Conservation (phyloP, 495 filamentous ascomycete genomes). For the Beverwykella pulmonaria region DNA sequence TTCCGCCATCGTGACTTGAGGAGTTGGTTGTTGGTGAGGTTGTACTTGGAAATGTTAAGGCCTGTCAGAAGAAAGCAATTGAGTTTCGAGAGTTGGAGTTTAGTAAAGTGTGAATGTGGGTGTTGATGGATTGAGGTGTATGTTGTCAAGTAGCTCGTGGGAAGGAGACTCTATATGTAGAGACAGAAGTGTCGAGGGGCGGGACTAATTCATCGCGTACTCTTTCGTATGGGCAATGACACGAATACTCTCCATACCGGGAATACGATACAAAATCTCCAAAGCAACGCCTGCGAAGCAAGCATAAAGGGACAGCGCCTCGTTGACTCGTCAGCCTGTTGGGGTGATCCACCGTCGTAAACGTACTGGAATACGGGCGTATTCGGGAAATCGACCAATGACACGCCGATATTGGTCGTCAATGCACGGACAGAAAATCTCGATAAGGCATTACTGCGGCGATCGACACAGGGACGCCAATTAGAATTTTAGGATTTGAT, state of each 20-base stretch:
- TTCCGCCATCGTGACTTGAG: neutral
- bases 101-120: too few relatives aligned
- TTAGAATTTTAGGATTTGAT: neutral
- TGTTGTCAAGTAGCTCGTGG: too few relatives aligned
- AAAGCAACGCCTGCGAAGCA: constrained; percentile 1
- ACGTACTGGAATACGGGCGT: constrained; percentile 10
- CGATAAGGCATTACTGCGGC: neutral
- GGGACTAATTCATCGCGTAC: neutral
- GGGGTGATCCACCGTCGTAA: neutral
- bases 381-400: constrained; percentile 5
- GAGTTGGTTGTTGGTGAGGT: neutral
- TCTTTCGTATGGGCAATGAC: neutral
- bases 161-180: too few relatives aligned
- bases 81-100: too few relatives aligned
- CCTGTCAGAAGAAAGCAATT: neutral
- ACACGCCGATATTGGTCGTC: neutral
- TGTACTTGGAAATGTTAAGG: neutral
- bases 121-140: too few relatives aligned
- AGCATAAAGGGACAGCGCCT: neutral
- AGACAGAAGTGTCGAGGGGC: neutral
- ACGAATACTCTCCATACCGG: neutral
- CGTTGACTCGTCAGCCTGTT: neutral
- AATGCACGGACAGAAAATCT: neutral
- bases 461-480: neutral
- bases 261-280: neutral